Percentiles rank a stretch among this genome's conserved stretches.
Conservation (phyloP, 257 asterid species). For the Avicennia marina region DNA sequence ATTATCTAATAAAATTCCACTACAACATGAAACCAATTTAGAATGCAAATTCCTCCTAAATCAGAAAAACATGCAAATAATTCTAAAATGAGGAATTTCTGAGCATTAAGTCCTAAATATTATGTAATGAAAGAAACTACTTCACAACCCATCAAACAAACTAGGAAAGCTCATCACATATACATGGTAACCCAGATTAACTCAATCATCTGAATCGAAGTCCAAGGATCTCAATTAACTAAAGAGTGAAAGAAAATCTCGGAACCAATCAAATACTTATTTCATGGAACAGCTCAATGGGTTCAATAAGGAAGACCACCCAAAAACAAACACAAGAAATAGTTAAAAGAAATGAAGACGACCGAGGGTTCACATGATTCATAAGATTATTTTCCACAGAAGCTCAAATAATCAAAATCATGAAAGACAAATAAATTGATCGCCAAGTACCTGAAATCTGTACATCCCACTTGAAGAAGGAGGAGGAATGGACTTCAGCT, state of each 20-base stretch:
- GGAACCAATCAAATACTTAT: not conserved
- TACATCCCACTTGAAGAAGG: constrained; percentile 73
- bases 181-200: too few relatives aligned
- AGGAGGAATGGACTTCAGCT: constrained; percentile 55
- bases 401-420: not conserved
- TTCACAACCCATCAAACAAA: too few relatives aligned
- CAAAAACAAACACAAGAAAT: constrained; percentile 4
- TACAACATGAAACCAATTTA: too few relatives aligned
- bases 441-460: constrained; percentile 60
- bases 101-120: too few relatives aligned
- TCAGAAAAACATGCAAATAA: too few relatives aligned
- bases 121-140: too few relatives aligned
- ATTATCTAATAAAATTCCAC: too few relatives aligned
- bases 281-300: not conserved
- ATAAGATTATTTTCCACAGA: constrained; percentile 12
- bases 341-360: not conserved
- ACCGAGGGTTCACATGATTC: too few relatives aligned
- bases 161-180: too few relatives aligned
- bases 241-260: not conserved
- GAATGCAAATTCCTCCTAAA: too few relatives aligned
- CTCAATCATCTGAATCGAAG: too few relatives aligned
- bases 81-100: too few relatives aligned
- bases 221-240: not conserved
- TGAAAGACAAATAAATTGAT: constrained; percentile 4
- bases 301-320: constrained; percentile 1